Evolutionary conservation across 306 rosid genomes (phyloP).

Genomic region (Cicer cuneatum): DNA sequence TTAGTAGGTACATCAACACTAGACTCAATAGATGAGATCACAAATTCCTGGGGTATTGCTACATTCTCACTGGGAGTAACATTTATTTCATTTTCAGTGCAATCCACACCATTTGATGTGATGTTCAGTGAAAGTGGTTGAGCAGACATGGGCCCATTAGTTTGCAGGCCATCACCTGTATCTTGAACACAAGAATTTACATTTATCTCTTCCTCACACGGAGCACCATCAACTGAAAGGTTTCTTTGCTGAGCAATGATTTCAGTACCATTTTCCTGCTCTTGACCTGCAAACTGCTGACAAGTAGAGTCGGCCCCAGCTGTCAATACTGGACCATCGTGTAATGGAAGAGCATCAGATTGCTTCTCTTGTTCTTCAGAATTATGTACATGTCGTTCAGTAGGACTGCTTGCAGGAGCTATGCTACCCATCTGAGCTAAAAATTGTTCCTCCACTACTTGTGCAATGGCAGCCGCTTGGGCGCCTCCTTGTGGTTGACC

Average conservation of each 20-base stretch:
- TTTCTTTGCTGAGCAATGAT: slow-evolving; percentile 50
- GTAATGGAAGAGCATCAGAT: slow-evolving; percentile 66
- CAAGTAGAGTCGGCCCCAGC: slow-evolving; percentile 56
- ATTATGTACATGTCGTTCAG: slow-evolving; percentile 63
- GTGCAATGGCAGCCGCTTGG: slow-evolving; percentile 86
- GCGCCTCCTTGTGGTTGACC: slow-evolving; percentile 94
- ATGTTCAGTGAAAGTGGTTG: slow-evolving; percentile 66
- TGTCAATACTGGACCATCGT: slow-evolving; percentile 57
- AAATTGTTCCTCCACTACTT: slow-evolving; percentile 88
- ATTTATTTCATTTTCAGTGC: slow-evolving; percentile 67
- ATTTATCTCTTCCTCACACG: slow-evolving; percentile 62
- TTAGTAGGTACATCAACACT: slow-evolving; percentile 52
- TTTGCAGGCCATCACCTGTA: slow-evolving; percentile 58
- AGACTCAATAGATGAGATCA: slow-evolving; percentile 46
- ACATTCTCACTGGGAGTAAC: slow-evolving; percentile 56
- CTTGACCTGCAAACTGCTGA: slow-evolving; percentile 69
- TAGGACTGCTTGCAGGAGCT: slow-evolving; percentile 62
- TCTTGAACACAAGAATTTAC: slow-evolving; percentile 55
- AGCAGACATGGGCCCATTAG: slow-evolving; percentile 69
- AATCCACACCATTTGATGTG: slow-evolving; percentile 59
- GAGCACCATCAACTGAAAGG: slow-evolving; percentile 53
- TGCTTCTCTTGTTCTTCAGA: slow-evolving; percentile 69
- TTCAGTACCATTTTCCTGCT: slow-evolving; percentile 67
- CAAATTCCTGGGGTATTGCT: slow-evolving; percentile 53
- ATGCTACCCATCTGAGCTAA: slow-evolving; percentile 61